Evolutionary conservation across 2,329 filamentous ascomycete genomes (phyloP), one percentile per base, ranked within the genome.

Genomic region (Aphanoascus verrucosus): DNA sequence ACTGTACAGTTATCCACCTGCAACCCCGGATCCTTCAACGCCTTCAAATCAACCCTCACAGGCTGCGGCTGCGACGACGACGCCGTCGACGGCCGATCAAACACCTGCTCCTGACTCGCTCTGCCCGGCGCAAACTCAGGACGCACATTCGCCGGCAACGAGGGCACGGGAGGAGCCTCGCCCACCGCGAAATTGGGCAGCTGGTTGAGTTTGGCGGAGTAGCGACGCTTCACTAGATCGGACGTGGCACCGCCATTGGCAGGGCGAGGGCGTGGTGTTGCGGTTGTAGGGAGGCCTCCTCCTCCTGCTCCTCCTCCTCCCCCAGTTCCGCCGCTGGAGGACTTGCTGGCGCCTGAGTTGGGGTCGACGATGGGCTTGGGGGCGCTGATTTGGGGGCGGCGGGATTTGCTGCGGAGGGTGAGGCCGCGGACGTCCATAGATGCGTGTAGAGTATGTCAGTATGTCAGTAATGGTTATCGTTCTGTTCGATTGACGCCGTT

Each of bases 171-270:
- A 15, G 88, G 80, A 17, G 80, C 81, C 53, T 79, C 81, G 19
- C 43, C 51, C 60, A 78, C 74, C 62, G 84, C 80, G 62, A 87
- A 83, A 56, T 81, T 73, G 1, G 86, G 85, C 0, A 84, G 69
- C 59, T 86, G 83, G 62, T 89, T 91, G 69, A 96, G 94, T 56
- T 91, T 84, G 41, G 90, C 90, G 38, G 93, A 97, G 71, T 97
- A 98, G 62, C 93, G 79, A 62, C 89, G 81, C 74, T 97, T 97
- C 55, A 98, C 90, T 52, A 97, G 76, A 68, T 98, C 91, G 15
- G 81, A 80, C 41, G 82, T 84, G 62, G 79, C 77, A 54, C 67
- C 73, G 52, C 71, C 73, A 54, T 71, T 65, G 57, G n/a, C n/a
- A n/a, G 72, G 70, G 70, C 67, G 65, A 38, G 58, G 64, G 49